Conservation (phyloP, 2,329 filamentous ascomycete genomes). For the Blastomyces percursus region DNA sequence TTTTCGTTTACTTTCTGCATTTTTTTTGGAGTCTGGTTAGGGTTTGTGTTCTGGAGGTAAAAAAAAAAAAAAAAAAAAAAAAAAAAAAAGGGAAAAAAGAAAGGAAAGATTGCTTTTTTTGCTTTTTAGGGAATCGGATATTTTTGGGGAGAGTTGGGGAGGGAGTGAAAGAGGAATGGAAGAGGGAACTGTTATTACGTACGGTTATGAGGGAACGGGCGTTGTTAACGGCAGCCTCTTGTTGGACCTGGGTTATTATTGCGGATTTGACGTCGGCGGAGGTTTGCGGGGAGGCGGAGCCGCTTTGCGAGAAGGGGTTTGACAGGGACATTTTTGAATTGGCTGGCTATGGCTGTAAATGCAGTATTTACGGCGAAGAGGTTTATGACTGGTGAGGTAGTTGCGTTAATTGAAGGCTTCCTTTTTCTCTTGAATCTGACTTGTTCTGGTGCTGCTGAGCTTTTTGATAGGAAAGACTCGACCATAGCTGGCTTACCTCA, state of each 20-base stretch:
- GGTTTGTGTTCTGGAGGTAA: background rate
- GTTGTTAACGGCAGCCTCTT: slow-evolving; percentile 56
- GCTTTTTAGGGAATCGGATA: too few species aligned
- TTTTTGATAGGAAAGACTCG: background rate
- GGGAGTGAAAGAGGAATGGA: slow-evolving; percentile 8
- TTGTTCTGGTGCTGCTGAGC: background rate
- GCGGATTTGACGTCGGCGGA: slow-evolving; percentile 39
- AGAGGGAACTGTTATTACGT: slow-evolving; percentile 22
- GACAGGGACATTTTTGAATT: slow-evolving; percentile 29
- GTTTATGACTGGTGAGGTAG: background rate
- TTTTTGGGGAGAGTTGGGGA: background rate
- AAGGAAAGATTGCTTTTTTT: background rate
- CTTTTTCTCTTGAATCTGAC: background rate
- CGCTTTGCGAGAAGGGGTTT: slow-evolving; percentile 25
- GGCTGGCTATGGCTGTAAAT: background rate
- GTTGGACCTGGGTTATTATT: slow-evolving; percentile 52
- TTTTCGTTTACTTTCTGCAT: slow-evolving; percentile 67
- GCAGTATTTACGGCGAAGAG: background rate
- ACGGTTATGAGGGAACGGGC: slow-evolving; percentile 61
- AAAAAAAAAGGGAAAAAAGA: too few species aligned
- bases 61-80: too few species aligned
- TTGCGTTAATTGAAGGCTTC: slow-evolving; percentile 5
- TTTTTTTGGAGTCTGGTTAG: background rate
- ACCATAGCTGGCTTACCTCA: background rate
- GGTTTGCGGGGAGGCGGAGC: slow-evolving; percentile 19